Evolutionary conservation across 2,329 filamentous ascomycete species (phyloP).

Genomic region (Cercospora sp.): DNA sequence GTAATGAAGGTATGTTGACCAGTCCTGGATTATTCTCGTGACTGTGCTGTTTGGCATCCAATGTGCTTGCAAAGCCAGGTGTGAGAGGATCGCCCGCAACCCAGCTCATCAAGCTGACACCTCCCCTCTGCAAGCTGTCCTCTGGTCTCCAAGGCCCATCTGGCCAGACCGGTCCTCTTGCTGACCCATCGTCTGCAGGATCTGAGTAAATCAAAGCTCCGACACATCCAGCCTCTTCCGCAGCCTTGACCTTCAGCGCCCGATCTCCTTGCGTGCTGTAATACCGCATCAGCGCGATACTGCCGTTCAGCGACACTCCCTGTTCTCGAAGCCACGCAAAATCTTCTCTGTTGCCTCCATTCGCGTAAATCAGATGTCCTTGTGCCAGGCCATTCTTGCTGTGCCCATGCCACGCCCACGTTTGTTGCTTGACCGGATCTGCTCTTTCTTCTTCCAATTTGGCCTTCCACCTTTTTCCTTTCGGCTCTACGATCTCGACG

Average conservation of each 20-base stretch:
- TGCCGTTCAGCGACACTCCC: constrained; percentile 72
- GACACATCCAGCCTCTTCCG: constrained; percentile 78
- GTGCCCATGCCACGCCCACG: constrained; percentile 80
- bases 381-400: constrained; percentile 83
- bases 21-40: constrained; percentile 71
- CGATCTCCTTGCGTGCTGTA: constrained; percentile 71
- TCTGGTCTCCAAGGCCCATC: constrained; percentile 76
- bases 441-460: constrained; percentile 77
- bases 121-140: constrained; percentile 79
- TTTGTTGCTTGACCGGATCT: constrained; percentile 65
- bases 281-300: constrained; percentile 81
- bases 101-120: constrained; percentile 78
- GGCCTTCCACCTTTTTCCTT: constrained; percentile 69
- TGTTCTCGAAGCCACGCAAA: constrained; percentile 71
- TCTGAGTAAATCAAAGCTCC: constrained; percentile 94
- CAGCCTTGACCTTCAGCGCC: constrained; percentile 83
- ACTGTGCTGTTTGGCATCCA: constrained; percentile 64
- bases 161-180: constrained; percentile 69
- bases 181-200: constrained; percentile 71
- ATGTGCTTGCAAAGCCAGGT: constrained; percentile 76
- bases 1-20: constrained; percentile 82
- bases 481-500: constrained; percentile 76
- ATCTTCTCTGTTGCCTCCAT: constrained; percentile 84
- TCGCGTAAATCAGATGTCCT: constrained; percentile 86
- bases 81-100: constrained; percentile 89